Evolutionary conservation across 192 early-diverging fungal species (phyloP).

Genomic region (Backusella mclennaniae): DNA sequence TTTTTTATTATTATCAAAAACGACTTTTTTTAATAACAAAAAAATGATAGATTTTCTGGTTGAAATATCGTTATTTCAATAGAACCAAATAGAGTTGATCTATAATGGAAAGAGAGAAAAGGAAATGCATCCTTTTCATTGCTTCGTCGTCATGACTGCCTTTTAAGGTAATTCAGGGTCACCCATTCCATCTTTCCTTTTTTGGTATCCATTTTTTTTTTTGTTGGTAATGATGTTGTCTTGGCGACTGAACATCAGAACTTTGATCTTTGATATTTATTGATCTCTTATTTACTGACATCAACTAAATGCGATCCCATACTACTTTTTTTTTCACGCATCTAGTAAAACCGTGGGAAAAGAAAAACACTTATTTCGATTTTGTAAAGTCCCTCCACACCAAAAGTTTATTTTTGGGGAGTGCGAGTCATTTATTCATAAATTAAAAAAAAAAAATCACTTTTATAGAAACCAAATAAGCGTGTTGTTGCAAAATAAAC

Average conservation of each 20-base stretch:
- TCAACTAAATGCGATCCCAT: background rate
- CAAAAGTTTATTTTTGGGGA: background rate
- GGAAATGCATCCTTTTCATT: background rate
- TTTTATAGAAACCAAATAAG: too few species aligned
- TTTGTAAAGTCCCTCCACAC: too few species aligned
- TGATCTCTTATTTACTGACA: background rate
- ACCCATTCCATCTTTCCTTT: background rate
- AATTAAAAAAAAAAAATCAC: too few species aligned
- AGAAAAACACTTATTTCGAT: too few species aligned
- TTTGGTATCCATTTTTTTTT: background rate
- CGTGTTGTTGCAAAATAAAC: too few species aligned
- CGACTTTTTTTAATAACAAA: background rate
- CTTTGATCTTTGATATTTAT: background rate
- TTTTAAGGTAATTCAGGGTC: background rate
- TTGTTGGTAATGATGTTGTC: background rate
- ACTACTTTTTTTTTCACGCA: background rate
- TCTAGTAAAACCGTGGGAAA: too few species aligned
- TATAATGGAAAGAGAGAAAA: background rate
- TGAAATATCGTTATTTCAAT: background rate
- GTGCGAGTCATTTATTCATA: background rate
- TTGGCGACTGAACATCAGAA: background rate
- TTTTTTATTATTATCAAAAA: background rate
- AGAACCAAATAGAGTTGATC: background rate
- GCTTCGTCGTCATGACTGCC: background rate
- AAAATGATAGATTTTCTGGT: background rate